phyloP scores from a whole-genome alignment of 2,329 filamentous ascomycete species.

The Hypoxylon sp. region DNA sequence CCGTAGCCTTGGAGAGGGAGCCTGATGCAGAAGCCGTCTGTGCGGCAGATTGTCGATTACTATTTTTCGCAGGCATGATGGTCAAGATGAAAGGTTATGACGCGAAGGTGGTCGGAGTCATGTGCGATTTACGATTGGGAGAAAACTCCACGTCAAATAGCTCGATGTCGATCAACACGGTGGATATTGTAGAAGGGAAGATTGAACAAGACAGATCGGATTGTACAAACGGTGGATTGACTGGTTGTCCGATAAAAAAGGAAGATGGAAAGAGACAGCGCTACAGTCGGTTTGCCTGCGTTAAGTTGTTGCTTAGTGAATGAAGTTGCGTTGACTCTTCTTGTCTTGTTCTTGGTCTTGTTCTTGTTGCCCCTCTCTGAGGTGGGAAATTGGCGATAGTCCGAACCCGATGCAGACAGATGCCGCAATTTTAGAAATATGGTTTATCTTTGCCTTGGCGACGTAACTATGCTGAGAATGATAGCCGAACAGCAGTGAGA shows the following conservation, averaged over 20 bases:
- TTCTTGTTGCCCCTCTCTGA: conserved; percentile 33
- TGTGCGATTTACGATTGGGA: conserved; percentile 36
- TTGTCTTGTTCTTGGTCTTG: too few relatives aligned
- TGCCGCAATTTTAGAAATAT: conserved; percentile 12
- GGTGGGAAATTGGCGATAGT: conserved; percentile 33
- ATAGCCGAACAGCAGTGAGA: conserved; percentile 3
- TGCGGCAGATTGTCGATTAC: conserved; percentile 59
- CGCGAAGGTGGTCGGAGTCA: conserved; percentile 36
- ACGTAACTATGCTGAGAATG: conserved; percentile 11
- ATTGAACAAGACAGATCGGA: conserved; percentile 2
- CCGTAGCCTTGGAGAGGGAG: conserved; percentile 61
- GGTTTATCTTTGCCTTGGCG: conserved; percentile 4
- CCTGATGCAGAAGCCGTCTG: conserved; percentile 61
- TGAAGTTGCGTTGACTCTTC: too few relatives aligned
- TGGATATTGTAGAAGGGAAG: conserved; percentile 6
- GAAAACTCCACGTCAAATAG: conserved; percentile 28
- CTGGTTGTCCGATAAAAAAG: too few relatives aligned
- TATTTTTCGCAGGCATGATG: conserved; percentile 62
- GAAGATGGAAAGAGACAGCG: too few relatives aligned
- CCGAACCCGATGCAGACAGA: conserved; percentile 29
- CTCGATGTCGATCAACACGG: conserved; percentile 16
- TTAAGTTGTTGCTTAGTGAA: too few relatives aligned
- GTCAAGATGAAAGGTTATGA: conserved; percentile 30
- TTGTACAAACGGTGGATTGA: conserved; percentile 4
- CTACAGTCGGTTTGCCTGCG: too few relatives aligned